A percentile compares a stretch with the other conserved stretches of the same genome.
phyloP scores from a whole-genome alignment of 2,329 filamentous ascomycete genomes.

The Trichoderma sp. region DNA sequence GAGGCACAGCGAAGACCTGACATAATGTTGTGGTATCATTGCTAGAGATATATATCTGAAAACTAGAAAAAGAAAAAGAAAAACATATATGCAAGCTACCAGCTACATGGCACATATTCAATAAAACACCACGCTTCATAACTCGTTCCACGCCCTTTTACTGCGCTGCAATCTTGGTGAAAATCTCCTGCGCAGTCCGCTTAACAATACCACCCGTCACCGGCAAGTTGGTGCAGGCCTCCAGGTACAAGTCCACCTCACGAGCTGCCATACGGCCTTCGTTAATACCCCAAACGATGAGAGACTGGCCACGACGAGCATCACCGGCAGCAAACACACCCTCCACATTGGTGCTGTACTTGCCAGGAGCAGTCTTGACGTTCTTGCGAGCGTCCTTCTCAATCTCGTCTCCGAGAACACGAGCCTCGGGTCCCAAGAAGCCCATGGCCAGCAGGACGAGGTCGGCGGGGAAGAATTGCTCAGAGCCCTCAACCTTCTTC shows the following conservation, averaged over 20 bases:
- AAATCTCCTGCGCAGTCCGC: slow-evolving; percentile 71
- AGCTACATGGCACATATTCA: not conserved
- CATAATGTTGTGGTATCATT: slow-evolving; percentile 19
- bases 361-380: slow-evolving; percentile 86
- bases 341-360: slow-evolving; percentile 84
- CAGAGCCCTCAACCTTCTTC: slow-evolving; percentile 92
- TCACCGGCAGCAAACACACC: slow-evolving; percentile 95
- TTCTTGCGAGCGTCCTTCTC: slow-evolving; percentile 94
- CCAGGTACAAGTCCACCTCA: slow-evolving; percentile 87
- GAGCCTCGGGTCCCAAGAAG: slow-evolving; percentile 91
- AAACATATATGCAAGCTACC: not conserved
- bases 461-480: slow-evolving; percentile 96
- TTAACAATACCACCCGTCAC: slow-evolving; percentile 93
- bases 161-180: slow-evolving; percentile 39
- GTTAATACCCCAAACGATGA: slow-evolving; percentile 99
- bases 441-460: slow-evolving; percentile 95
- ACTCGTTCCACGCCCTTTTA: slow-evolving; percentile 10
- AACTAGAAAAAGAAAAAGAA: not conserved
- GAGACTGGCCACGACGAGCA: slow-evolving; percentile 88
- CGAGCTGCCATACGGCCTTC: slow-evolving; percentile 91
- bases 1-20: not conserved
- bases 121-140: slow-evolving; percentile 11
- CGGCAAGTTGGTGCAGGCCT: slow-evolving; percentile 75
- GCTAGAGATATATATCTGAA: slow-evolving; percentile 1
- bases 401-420: slow-evolving; percentile 81